Evolutionary conservation across 495 filamentous ascomycete genomes (phyloP).

Genomic region (Penicillium longicatenatum): DNA sequence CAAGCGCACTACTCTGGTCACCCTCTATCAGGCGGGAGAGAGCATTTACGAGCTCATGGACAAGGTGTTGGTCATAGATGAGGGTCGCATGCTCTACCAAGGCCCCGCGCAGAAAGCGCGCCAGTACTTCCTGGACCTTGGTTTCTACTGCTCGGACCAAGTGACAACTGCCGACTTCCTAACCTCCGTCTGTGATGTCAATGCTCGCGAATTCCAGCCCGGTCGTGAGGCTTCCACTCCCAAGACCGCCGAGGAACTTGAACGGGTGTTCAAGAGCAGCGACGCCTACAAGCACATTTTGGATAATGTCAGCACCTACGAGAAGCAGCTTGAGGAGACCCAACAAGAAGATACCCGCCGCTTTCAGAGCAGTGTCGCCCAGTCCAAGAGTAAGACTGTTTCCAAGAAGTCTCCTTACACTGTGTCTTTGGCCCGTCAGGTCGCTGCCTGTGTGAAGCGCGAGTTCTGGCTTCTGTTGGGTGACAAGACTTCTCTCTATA

Average conservation of each 20-base stretch:
- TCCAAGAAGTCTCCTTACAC: constrained; percentile 71
- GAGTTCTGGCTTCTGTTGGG: constrained; percentile 78
- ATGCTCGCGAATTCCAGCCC: constrained; percentile 63
- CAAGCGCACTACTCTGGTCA: constrained; percentile 79
- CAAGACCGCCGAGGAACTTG: constrained; percentile 63
- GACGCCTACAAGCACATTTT: constrained; percentile 54
- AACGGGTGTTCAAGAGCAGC: constrained; percentile 59
- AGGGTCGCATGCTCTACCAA: constrained; percentile 66
- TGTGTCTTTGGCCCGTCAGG: constrained; percentile 67
- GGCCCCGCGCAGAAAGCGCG: constrained; percentile 63
- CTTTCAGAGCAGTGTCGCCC: constrained; percentile 69
- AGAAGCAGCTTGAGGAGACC: constrained; percentile 59
- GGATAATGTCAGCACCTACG: constrained; percentile 60
- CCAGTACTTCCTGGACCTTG: constrained; percentile 69
- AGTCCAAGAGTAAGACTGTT: constrained; percentile 66
- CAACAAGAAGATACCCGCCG: constrained; percentile 64
- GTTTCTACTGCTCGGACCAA: constrained; percentile 66
- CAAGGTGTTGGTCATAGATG: constrained; percentile 69
- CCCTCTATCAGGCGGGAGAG: constrained; percentile 82
- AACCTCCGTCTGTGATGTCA: constrained; percentile 74
- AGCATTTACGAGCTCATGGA: constrained; percentile 83
- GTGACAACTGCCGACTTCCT: constrained; percentile 76
- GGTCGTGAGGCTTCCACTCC: constrained; percentile 66
- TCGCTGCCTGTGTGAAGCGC: constrained; percentile 67
- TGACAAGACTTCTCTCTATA: constrained; percentile 71